phyloP scores from a whole-genome alignment of 1,284 basidiomycete species.

The Ganoderma multipileum region DNA sequence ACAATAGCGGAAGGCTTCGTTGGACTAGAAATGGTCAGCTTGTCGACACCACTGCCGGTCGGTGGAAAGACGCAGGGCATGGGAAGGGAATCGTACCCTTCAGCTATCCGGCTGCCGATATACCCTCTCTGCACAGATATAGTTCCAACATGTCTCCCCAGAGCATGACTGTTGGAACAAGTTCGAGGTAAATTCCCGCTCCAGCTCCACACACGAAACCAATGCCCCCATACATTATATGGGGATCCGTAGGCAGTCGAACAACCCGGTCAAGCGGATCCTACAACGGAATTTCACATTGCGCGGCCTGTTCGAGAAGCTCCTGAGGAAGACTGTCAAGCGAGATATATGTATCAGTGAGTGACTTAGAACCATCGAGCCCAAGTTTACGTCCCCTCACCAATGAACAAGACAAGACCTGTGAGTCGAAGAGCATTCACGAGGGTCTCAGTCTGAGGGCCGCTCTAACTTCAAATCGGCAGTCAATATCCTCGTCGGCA shows the following conservation, averaged over 20 bases:
- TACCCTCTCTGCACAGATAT: conserved; percentile 30
- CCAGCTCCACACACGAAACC: conserved; percentile 35
- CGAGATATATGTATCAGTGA: conserved; percentile 70
- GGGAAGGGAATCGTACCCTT: conserved; percentile 63
- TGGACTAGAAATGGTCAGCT: conserved; percentile 74
- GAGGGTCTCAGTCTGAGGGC: neutral
- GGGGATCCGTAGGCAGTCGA: conserved; percentile 39
- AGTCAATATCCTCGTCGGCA: conserved; percentile 77
- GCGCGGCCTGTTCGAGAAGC: conserved; percentile 59
- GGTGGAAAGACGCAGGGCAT: conserved; percentile 69
- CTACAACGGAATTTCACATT: conserved; percentile 57
- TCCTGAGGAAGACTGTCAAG: conserved; percentile 66
- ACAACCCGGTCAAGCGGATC: conserved; percentile 47
- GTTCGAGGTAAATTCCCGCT: conserved; percentile 1
- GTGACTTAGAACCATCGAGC: conserved; percentile 28
- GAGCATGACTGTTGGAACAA: conserved; percentile 9
- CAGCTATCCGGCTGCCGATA: conserved; percentile 37
- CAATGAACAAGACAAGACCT: conserved; percentile 53
- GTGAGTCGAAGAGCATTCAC: conserved; percentile 32
- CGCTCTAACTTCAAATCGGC: neutral
- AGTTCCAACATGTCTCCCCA: conserved; percentile 33
- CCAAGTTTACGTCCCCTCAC: neutral
- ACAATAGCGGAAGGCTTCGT: conserved; percentile 67
- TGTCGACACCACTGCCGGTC: conserved; percentile 66
- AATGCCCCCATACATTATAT: conserved; percentile 60